phyloP scores from a whole-genome alignment of 805 yeast genomes.

The Candida chilensis region DNA sequence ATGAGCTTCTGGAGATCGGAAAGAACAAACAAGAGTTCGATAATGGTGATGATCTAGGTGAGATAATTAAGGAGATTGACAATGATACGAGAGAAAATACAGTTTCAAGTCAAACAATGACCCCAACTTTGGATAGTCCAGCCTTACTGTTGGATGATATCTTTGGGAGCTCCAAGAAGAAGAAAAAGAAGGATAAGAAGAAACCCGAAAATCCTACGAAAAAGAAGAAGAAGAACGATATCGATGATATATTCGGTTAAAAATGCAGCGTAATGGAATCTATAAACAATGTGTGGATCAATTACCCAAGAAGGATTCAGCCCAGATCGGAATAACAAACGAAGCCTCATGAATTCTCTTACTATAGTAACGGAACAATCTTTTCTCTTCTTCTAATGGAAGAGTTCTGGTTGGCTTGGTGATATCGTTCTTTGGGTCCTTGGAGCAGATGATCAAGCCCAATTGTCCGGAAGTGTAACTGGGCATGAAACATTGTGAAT shows the following conservation, averaged over 20 bases:
- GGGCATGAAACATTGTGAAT: conserved; percentile 78
- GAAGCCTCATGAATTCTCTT: conserved; percentile 58
- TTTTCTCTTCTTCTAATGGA: conserved; percentile 33
- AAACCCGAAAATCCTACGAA: conserved; percentile 25
- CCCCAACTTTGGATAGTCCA: too few relatives aligned
- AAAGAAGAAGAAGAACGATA: conserved; percentile 43
- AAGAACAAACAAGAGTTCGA: not conserved
- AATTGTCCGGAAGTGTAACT: conserved; percentile 85
- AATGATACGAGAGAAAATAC: too few relatives aligned
- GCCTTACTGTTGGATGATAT: conserved; percentile 3
- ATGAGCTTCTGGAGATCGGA: not conserved
- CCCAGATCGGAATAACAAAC: conserved; percentile 79
- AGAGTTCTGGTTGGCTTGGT: conserved; percentile 41
- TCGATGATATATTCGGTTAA: conserved; percentile 70
- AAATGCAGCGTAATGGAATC: not conserved
- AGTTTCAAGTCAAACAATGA: too few relatives aligned
- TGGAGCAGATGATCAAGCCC: conserved; percentile 68
- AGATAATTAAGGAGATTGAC: too few relatives aligned
- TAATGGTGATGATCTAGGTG: conserved; percentile 9
- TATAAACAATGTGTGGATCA: not conserved
- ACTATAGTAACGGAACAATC: conserved; percentile 57
- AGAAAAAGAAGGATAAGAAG: conserved; percentile 5
- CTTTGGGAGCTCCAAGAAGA: conserved; percentile 4
- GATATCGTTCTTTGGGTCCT: conserved; percentile 36
- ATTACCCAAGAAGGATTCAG: conserved; percentile 25